Base-by-base conservation (phyloP, 2,329 filamentous ascomycete genomes). In the Ophiostoma populinum region DNA sequence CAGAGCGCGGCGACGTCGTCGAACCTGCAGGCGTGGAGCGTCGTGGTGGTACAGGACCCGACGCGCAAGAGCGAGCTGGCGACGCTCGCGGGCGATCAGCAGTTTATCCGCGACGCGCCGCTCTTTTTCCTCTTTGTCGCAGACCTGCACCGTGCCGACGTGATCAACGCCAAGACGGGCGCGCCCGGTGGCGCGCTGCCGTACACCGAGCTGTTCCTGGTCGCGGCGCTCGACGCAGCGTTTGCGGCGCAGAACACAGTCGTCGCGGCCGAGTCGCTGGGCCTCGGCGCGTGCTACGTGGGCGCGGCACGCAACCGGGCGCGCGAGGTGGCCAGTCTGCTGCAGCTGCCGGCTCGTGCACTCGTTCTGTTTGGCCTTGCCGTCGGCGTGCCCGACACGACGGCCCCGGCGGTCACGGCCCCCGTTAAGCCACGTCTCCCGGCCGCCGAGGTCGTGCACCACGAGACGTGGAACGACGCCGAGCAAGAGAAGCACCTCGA, bases 21-120 rank as follows among this genome's bases (percentile, higher is more conserved):
- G 7, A 53, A 54, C 40, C 40, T 54, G 19, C 52, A 55, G 35
- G 49, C 50, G 0, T 55, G 51, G 50, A 51, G 50, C 35, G 49
- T 49, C 11, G 40, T 55, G 16, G 48, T 50, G 10, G 35, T 54
- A 10, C 22, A 43, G 20, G 46, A 52, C 24, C 32, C 44, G 4
- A 39, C 36, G n/a, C 45, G 44, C 22, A 53, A 54, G 29, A 37
- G 42, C 13, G 21, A 44, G 30, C 45, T 46, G 9, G 50, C 52
- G 2, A 20, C 33, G 1, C 41, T 55, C 3, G 46, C 47, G 26
- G 47, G 43, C 22, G 43, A 51, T 40, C 51, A 54, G 40, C 45
- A 43, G 16, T 54, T 54, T 40, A 50, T 54, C 30, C 47, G 45
- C 9, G 27, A 44, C 11, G 50, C 52, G 18, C 50, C 51, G 1